Evolutionary conservation across 495 filamentous ascomycete genomes (phyloP).

Genomic region (Choiromyces venosus): DNA sequence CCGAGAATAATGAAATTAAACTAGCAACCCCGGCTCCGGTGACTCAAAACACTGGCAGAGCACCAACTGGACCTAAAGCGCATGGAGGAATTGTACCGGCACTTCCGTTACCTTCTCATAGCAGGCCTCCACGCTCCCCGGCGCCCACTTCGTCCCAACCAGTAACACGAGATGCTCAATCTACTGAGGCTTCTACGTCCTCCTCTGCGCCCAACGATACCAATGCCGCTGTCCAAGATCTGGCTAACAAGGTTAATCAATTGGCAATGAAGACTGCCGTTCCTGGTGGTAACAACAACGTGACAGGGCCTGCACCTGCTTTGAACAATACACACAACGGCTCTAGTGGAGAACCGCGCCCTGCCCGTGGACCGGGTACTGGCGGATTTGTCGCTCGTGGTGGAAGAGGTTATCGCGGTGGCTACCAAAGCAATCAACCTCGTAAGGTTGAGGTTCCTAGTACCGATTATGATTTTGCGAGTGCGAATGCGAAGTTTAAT

Average conservation of each 20-base stretch:
- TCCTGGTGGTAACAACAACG: conserved; percentile 32
- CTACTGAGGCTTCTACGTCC: conserved; percentile 33
- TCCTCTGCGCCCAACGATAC: conserved; percentile 31
- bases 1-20: conserved; percentile 64
- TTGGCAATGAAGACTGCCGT: conserved; percentile 64
- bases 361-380: conserved; percentile 45
- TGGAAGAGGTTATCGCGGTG: conserved; percentile 52
- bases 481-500: conserved; percentile 94
- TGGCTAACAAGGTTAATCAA: conserved; percentile 79
- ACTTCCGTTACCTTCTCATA: conserved; percentile 48
- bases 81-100: conserved; percentile 66
- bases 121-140: conserved; percentile 42
- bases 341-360: conserved; percentile 9
- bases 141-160: conserved; percentile 42
- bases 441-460: conserved; percentile 80
- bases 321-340: conserved; percentile 13
- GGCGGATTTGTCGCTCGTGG: conserved; percentile 55
- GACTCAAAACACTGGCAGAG: conserved; percentile 36
- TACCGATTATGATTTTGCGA: conserved; percentile 88
- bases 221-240: conserved; percentile 60
- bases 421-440: conserved; percentile 50
- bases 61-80: conserved; percentile 60
- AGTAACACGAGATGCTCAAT: conserved; percentile 35
- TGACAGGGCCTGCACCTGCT: conserved; percentile 5
- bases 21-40: conserved; percentile 52